Percentiles rank a stretch among this genome's conserved stretches.
Evolutionary conservation across 106 monocot species (phyloP).

Genomic region (Alisma plantagoaquatica): DNA sequence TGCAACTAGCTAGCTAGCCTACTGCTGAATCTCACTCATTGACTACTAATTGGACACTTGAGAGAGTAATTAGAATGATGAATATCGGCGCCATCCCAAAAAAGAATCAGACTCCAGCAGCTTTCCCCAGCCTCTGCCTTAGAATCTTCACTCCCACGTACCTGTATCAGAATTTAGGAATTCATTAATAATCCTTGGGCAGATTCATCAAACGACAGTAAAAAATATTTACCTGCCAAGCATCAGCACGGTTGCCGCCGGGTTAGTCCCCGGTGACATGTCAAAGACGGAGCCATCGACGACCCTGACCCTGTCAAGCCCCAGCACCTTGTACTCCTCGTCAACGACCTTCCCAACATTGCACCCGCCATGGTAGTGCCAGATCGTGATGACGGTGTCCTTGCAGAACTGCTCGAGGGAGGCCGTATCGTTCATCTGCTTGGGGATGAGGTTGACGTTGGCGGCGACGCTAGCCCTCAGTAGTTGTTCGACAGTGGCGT

Average conservation of each 20-base stretch:
- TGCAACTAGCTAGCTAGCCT: no score
- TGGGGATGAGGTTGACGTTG: conserved; percentile 63
- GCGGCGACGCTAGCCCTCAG: conserved; percentile 55
- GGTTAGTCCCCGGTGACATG: conserved; percentile 61
- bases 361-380: conserved; percentile 82
- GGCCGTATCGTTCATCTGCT: conserved; percentile 43
- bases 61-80: no score
- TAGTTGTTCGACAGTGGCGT: conserved; percentile 17
- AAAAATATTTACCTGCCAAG: conserved; percentile 43
- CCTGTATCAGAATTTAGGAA: conserved; percentile 7
- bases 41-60: no score
- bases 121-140: conserved; percentile 25
- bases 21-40: no score
- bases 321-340: conserved; percentile 28
- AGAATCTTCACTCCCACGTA: conserved; percentile 56
- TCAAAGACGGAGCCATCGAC: conserved; percentile 46
- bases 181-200: background rate
- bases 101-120: conserved; percentile 15
- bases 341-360: conserved; percentile 55
- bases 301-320: conserved; percentile 30
- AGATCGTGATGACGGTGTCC: conserved; percentile 64
- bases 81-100: no score
- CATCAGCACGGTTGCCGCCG: conserved; percentile 69
- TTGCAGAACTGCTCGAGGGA: conserved; percentile 58
- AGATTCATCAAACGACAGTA: background rate